A percentile compares a stretch with the other conserved stretches of the same genome.
phyloP scores from a whole-genome alignment of 140 eudicot genomes.

The Anethum foeniculum region DNA sequence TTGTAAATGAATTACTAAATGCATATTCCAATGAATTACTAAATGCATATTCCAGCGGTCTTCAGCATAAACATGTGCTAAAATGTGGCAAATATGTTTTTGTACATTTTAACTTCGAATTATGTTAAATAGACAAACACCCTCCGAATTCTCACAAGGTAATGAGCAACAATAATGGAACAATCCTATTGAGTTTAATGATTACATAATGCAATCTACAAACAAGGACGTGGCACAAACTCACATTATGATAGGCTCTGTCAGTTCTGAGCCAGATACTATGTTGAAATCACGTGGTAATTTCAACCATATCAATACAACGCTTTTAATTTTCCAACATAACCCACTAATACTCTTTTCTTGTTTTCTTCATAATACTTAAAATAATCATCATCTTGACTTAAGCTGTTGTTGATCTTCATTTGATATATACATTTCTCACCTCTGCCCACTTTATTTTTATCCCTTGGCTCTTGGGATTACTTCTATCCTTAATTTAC shows the following conservation, averaged over 20 bases:
- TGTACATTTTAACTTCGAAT: too few relatives aligned
- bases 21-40: too few relatives aligned
- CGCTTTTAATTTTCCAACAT: neutral
- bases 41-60: too few relatives aligned
- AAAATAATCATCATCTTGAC: neutral
- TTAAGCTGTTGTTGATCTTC: neutral
- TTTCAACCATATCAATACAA: neutral
- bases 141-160: too few relatives aligned
- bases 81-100: too few relatives aligned
- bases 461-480: constrained; percentile 1
- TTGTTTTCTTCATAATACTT: neutral
- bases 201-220: neutral
- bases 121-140: neutral
- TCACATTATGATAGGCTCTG: neutral
- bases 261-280: constrained; percentile 10
- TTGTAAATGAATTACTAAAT: too few relatives aligned
- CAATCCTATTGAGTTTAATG: neutral
- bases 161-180: neutral
- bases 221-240: constrained; percentile 2
- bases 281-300: neutral
- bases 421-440: neutral
- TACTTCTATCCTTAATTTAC: neutral
- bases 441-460: neutral
- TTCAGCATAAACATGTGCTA: too few relatives aligned
- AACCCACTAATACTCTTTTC: neutral